Base-by-base conservation (phyloP, 805 yeast genomes). In the Ogataea methanolica region DNA sequence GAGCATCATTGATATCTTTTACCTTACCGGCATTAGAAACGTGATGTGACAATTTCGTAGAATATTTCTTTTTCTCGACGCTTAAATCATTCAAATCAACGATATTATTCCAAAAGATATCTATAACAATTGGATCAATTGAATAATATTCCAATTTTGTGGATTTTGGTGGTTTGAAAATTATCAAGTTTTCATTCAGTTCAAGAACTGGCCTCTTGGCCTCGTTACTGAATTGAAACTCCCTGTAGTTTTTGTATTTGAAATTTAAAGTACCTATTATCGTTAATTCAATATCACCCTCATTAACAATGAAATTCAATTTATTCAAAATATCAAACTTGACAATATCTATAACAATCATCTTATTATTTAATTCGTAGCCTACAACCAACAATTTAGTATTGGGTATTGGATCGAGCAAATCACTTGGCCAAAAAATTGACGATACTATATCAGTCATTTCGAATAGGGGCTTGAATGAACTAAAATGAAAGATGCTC, bases 81-180 rank as follows among this genome's bases (percentile, higher is more conserved):
- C 39, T 33, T 6, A 37, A 36, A 17, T 55, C 55, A n/a, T 50
- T 51, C 9, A 50, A 40, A 7, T 49, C 41, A 33, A 11, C 35
- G 15, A 42, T 41, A 12, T 55, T 44, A 6, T 60, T 60, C 69
- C 68, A 66, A 39, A 74, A 72, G 4, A 76, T 73, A 52, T 83
- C 84, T 9, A 90, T 72, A 4, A 80, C 67, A 4, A 89, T 85
- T 0, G 96, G 95, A n/a, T 74, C 69, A 4, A 83, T 61, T 0
- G 97, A 83, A 53, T 80, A 85, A 61, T 86, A 88, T 54, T 90
- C 96, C 72, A 91, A 73, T 49, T 78, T 75, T 29, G 72, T 73
- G 17, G 85, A 79, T 39, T 77, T 75, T 0, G 97, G 97, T 1
- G 94, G 85, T 23, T 77, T 76, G 60, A 80, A 90, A n/a, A 75